Evolutionary conservation across 2,329 filamentous ascomycete genomes (phyloP).

Genomic region (Nemania diffusa): DNA sequence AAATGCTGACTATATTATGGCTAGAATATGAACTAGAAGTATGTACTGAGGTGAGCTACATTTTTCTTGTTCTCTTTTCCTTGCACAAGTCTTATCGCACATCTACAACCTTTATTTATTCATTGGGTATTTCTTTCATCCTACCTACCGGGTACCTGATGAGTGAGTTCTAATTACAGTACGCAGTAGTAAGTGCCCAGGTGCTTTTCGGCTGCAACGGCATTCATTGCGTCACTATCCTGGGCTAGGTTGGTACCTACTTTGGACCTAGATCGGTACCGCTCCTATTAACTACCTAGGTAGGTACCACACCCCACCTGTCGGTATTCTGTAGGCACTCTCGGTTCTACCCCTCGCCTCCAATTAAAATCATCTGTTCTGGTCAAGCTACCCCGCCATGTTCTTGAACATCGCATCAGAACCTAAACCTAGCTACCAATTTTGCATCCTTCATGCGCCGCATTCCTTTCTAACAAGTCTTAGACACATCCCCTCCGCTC

Average conservation of each 20-base stretch:
- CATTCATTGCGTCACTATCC: conserved; percentile 21
- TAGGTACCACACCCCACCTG: conserved; percentile 22
- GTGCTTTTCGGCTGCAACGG: conserved; percentile 23
- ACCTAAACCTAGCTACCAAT: background rate
- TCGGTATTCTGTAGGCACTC: background rate
- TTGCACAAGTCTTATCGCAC: too few relatives aligned
- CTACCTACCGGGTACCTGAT: too few relatives aligned
- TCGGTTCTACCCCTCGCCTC: conserved; percentile 19
- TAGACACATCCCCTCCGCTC: background rate
- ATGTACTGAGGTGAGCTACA: background rate
- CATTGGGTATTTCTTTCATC: too few relatives aligned
- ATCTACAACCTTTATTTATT: too few relatives aligned
- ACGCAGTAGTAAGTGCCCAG: too few relatives aligned
- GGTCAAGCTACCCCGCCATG: conserved; percentile 30
- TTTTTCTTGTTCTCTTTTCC: background rate
- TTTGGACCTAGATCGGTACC: background rate
- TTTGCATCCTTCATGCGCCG: conserved; percentile 1
- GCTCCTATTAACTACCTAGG: background rate
- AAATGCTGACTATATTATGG: background rate
- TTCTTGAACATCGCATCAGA: conserved; percentile 14
- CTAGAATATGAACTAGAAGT: background rate
- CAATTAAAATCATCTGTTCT: conserved; percentile 10
- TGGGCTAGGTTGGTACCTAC: background rate
- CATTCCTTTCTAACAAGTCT: background rate
- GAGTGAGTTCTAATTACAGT: too few relatives aligned